Conservation (phyloP, 805 yeast genomes). For the Candida sphagnicola region DNA sequence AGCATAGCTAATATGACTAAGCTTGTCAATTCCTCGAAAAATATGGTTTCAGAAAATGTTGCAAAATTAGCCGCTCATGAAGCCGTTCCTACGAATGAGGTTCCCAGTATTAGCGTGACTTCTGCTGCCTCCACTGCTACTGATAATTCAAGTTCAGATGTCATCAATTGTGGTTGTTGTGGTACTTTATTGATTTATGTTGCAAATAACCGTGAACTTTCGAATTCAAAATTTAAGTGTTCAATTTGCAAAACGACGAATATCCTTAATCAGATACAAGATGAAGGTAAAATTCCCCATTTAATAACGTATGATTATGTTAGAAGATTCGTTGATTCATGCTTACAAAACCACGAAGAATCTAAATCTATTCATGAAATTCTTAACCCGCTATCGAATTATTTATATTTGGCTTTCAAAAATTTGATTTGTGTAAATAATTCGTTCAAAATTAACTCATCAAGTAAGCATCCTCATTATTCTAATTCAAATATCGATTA, state of each 20-base stretch:
- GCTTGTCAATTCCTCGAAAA: background rate
- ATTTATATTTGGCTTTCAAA: constrained; percentile 46
- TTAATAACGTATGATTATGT: constrained; percentile 29
- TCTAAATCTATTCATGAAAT: constrained; percentile 21
- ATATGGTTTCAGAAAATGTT: background rate
- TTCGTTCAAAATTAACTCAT: constrained; percentile 45
- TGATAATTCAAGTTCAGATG: background rate
- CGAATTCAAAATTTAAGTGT: constrained; percentile 47
- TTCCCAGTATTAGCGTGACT: too few relatives aligned
- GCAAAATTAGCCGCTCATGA: background rate
- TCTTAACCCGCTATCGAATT: constrained; percentile 49
- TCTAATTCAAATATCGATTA: constrained; percentile 49
- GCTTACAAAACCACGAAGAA: constrained; percentile 17
- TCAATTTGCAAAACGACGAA: constrained; percentile 56
- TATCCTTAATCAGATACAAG: constrained; percentile 13
- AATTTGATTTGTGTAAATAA: constrained; percentile 44
- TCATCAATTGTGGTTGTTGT: constrained; percentile 34
- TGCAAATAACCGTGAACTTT: constrained; percentile 7
- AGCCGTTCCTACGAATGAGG: too few relatives aligned
- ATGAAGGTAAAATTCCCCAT: constrained; percentile 9
- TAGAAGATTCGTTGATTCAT: constrained; percentile 28
- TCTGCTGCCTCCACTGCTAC: background rate
- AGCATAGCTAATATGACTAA: too few relatives aligned
- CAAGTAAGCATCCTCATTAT: constrained; percentile 30
- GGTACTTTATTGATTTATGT: constrained; percentile 27